phyloP scores from a whole-genome alignment of 83 land plant species.

The Diphasiastrum complanatum region DNA sequence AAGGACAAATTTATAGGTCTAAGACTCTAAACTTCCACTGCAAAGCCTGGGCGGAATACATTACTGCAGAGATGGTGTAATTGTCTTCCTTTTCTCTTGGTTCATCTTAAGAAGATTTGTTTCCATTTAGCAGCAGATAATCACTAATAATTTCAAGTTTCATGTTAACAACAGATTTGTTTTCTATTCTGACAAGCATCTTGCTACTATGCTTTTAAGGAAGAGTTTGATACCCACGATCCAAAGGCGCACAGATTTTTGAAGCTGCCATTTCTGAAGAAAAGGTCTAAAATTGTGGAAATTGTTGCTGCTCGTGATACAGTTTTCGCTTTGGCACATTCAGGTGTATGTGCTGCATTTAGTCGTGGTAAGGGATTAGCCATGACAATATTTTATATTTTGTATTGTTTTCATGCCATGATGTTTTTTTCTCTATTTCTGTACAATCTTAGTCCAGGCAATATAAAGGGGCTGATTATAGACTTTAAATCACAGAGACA shows the following conservation, averaged over 20 bases:
- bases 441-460: neutral
- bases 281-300: conserved; percentile 71
- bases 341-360: conserved; percentile 95
- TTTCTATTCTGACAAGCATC: too few species aligned
- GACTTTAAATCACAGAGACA: conserved; percentile 45
- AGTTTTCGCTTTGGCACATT: conserved; percentile 86
- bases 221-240: conserved; percentile 94
- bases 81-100: too few species aligned
- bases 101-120: too few species aligned
- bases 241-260: conserved; percentile 61
- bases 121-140: too few species aligned
- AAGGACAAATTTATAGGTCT: too few species aligned
- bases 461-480: neutral
- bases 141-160: neutral
- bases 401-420: too few species aligned
- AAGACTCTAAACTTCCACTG: too few species aligned
- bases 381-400: neutral
- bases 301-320: conserved; percentile 94
- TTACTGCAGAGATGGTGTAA: too few species aligned
- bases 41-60: too few species aligned
- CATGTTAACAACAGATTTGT: neutral
- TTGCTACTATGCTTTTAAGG: too few species aligned
- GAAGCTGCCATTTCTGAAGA: conserved; percentile 62
- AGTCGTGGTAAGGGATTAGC: conserved; percentile 52
- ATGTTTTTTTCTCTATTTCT: neutral